Evolutionary conservation across 106 monocot species (phyloP).

Genomic region (Apostasia shenzhenica): DNA sequence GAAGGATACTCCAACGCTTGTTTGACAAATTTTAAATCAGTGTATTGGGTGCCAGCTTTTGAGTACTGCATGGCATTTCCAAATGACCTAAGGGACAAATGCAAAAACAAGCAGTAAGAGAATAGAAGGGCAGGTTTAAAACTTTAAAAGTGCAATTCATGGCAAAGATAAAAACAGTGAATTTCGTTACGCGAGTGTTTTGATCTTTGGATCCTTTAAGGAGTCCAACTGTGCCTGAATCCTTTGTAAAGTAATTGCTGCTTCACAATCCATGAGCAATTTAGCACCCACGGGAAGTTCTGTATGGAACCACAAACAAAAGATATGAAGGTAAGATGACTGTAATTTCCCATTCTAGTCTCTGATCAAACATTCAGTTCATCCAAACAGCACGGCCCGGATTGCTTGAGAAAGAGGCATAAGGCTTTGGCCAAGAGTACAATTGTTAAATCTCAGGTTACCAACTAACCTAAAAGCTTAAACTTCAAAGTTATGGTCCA

Average conservation of each 20-base stretch:
- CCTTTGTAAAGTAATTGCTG: conserved; percentile 41
- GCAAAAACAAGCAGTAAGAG: neutral
- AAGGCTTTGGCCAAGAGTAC: too few species aligned
- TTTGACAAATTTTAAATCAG: conserved; percentile 30
- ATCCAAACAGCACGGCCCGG: too few species aligned
- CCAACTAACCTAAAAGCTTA: too few species aligned
- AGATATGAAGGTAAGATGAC: neutral
- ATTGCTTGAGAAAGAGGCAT: too few species aligned
- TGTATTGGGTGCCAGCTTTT: conserved; percentile 32
- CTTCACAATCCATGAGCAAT: conserved; percentile 64
- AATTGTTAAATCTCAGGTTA: too few species aligned
- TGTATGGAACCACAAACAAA: conserved; percentile 13
- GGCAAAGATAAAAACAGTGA: neutral
- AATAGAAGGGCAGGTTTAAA: neutral
- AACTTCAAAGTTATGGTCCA: too few species aligned
- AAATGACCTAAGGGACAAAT: conserved; percentile 39
- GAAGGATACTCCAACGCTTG: conserved; percentile 56
- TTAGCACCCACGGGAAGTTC: conserved; percentile 47
- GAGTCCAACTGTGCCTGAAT: conserved; percentile 46
- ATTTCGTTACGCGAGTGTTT: conserved; percentile 43
- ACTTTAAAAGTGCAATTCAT: conserved; percentile 1
- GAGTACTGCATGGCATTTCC: conserved; percentile 33
- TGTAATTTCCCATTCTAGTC: neutral
- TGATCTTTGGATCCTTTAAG: conserved; percentile 48
- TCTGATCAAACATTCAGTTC: too few species aligned